These are phyloP conservation scores for Conoideocrella luteorostrata DNA, from an alignment of 2,329 filamentous ascomycete genomes.

Conservation along the genomic window DNA sequence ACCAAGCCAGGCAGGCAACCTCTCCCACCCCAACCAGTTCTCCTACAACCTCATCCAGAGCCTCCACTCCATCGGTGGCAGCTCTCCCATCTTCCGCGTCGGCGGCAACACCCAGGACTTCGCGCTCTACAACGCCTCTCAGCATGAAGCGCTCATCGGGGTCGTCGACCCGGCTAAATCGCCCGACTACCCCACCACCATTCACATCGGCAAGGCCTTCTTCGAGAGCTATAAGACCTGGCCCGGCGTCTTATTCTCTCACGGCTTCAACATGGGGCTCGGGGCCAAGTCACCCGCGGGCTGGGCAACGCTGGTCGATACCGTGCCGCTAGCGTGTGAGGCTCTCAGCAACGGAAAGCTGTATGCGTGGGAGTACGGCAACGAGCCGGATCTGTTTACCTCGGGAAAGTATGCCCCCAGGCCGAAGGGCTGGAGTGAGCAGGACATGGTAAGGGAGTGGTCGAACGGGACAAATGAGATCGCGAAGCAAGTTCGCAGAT, in stretches of 20 bases:
- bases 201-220: slow-evolving; percentile 54
- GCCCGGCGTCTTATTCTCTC: slow-evolving; percentile 48
- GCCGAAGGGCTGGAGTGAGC: slow-evolving; percentile 47
- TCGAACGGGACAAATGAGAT: slow-evolving; percentile 47
- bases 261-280: slow-evolving; percentile 55
- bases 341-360: slow-evolving; percentile 45
- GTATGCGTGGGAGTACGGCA: slow-evolving; percentile 54
- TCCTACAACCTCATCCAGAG: slow-evolving; percentile 55
- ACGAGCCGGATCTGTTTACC: slow-evolving; percentile 43
- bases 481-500: slow-evolving; percentile 32
- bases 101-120: slow-evolving; percentile 65
- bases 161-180: slow-evolving; percentile 44
- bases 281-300: slow-evolving; percentile 44
- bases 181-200: slow-evolving; percentile 52
- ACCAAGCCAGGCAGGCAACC: slow-evolving; percentile 37
- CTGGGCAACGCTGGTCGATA: slow-evolving; percentile 45
- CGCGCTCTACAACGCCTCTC: slow-evolving; percentile 50
- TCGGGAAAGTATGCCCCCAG: slow-evolving; percentile 45
- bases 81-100: slow-evolving; percentile 54
- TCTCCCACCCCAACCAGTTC: slow-evolving; percentile 49
- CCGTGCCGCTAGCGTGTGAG: slow-evolving; percentile 50
- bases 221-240: slow-evolving; percentile 58
- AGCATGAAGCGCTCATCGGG: slow-evolving; percentile 44
- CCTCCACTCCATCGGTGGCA: slow-evolving; percentile 44
- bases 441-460: slow-evolving; percentile 52